Percentiles rank a stretch among this genome's conserved stretches.
phyloP scores from a whole-genome alignment of 805 yeast genomes.

The Metschnikowia santaceciliae region DNA sequence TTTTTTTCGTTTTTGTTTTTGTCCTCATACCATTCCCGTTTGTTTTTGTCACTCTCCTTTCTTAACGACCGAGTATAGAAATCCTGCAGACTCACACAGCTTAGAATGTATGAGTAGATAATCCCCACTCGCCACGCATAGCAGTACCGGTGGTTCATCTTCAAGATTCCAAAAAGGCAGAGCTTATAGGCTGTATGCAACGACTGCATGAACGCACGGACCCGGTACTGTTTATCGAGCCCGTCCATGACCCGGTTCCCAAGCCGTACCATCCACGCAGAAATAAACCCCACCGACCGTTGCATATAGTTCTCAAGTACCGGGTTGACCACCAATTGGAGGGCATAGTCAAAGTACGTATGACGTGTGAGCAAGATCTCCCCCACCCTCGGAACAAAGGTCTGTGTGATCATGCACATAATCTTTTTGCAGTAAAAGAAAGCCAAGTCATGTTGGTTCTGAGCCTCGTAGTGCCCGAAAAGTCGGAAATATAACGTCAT shows the following conservation, averaged over 20 bases:
- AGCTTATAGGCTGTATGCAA: constrained; percentile 8
- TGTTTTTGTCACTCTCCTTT: background rate
- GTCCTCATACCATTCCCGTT: background rate
- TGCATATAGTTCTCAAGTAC: constrained; percentile 13
- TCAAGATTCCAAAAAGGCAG: constrained; percentile 12
- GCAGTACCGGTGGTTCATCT: constrained; percentile 17
- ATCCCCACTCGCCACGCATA: constrained; percentile 19
- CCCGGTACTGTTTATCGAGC: background rate
- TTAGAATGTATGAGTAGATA: constrained; percentile 14
- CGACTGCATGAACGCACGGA: constrained; percentile 8
- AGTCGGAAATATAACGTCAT: constrained; percentile 13
- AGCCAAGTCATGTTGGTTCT: constrained; percentile 4
- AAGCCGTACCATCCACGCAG: constrained; percentile 11
- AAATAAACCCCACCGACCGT: constrained; percentile 10
- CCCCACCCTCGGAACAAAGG: constrained; percentile 10
- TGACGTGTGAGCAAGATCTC: constrained; percentile 10
- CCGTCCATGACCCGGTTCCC: constrained; percentile 4
- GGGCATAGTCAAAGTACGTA: constrained; percentile 6
- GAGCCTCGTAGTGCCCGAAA: constrained; percentile 15
- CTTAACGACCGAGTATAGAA: constrained; percentile 8
- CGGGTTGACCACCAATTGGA: constrained; percentile 12
- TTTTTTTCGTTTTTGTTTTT: no score
- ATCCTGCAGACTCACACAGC: constrained; percentile 10
- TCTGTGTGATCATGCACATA: constrained; percentile 9
- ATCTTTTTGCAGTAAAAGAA: constrained; percentile 17